phyloP scores from a whole-genome alignment of 2,329 filamentous ascomycete species.

The Epichloe gansuensis region DNA sequence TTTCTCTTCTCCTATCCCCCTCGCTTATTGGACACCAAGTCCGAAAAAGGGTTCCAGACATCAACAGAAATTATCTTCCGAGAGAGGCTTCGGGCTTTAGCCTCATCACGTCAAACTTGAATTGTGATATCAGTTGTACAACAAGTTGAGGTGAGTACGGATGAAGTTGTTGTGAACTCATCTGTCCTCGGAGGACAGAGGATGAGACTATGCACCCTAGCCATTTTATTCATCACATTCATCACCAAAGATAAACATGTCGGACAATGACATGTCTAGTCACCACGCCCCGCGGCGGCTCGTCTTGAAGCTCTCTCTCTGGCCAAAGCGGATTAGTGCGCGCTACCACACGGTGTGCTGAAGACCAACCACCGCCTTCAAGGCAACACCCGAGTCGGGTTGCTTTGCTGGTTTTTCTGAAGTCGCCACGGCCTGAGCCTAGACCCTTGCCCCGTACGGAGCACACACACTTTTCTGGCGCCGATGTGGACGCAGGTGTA shows the following conservation, averaged over 20 bases:
- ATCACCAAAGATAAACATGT: neutral
- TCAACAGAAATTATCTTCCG: neutral
- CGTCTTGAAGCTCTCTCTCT: neutral
- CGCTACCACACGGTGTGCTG: neutral
- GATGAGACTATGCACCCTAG: neutral
- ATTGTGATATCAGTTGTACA: neutral
- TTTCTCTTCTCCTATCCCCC: neutral
- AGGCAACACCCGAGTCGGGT: conserved; percentile 4
- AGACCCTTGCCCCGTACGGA: conserved; percentile 10
- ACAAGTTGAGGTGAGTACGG: neutral
- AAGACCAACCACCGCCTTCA: conserved; percentile 6
- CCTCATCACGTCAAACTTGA: neutral
- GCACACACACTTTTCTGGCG: neutral
- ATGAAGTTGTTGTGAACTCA: neutral
- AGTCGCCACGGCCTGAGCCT: conserved; percentile 6
- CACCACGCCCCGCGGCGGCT: neutral
- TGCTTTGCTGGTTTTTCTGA: conserved; percentile 2
- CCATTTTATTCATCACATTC: neutral
- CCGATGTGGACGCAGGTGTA: neutral
- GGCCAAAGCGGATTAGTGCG: neutral
- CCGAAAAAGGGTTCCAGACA: neutral
- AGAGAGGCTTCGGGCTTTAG: neutral
- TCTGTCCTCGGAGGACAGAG: neutral
- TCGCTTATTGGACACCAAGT: neutral
- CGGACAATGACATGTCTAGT: neutral